Evolutionary conservation across 106 monocot genomes (phyloP), one percentile per base, ranked within the genome.

Genomic region (Acanthochlamys bracteata): DNA sequence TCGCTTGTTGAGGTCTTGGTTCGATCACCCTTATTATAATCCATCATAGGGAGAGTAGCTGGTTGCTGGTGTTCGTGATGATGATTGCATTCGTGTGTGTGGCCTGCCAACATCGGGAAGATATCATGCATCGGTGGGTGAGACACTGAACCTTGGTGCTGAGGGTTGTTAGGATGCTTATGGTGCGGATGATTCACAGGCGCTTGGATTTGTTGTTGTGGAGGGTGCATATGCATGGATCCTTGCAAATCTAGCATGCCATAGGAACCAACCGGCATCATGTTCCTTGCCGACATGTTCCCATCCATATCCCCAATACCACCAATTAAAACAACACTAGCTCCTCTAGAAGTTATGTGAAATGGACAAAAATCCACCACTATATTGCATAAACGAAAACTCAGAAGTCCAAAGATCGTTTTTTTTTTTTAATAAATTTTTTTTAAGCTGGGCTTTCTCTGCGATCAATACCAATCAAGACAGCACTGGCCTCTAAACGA

Each of bases 221-320:
- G 72, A 33, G 76, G 73, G 55, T 78, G 67, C 57, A 71, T 65
- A 42, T 74, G 74, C 40, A 83, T 71, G 39, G 71, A 70, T 19
- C 74, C 74, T 67, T 77, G 77, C 24, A 82, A 61, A 63, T 78
- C 82, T 23, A 74, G 16, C 24, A 74, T 57, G 23, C 78, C 74
- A 27, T 60, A 75, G 17, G 74, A 71, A 49, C 62, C 54, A 17
- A 78, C 74, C 13, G 66, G 77, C n/a, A 77, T 66, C 77, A 77
- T 71, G 57, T 60, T 66, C 19, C 82, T 69, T 12, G 73, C 2
- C 11, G 66, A 47, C 51, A 70, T 73, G 49, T 66, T 73, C 66
- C 69, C 76, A 15, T 82, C 76, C 81, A 81, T 33, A 33, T 76
- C 49, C 19, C 55, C 22, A 55, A 55, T 55, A 55, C 10, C 10